Evolutionary conservation across 1,284 basidiomycete species (phyloP), one percentile per base, ranked within the genome.

Genomic region (Acaromyces ingoldii): DNA sequence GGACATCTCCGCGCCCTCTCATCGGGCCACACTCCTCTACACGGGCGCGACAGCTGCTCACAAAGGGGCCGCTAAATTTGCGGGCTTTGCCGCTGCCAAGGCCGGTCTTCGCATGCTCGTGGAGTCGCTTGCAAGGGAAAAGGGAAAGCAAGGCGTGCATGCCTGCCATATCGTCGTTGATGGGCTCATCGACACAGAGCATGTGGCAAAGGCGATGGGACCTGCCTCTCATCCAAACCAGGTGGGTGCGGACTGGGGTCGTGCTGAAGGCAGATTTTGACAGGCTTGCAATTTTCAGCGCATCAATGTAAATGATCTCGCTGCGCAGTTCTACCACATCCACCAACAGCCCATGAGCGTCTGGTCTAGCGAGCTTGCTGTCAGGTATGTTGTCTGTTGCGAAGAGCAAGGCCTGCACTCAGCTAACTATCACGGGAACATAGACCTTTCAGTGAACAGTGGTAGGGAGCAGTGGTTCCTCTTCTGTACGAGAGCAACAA

Each of bases 1-100:
- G n/a, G 22, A 30, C 10, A 17, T 29, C 19, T 4, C 15, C 4
- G 6, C 22, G 17, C 4, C 44, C 25, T 4, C 4, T 17, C 24
- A 26, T 10, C 24, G 30, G 4, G 44, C 6, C 19, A 30, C 29
- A 13, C 29, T 47, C 17, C 29, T 47, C 22, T 47, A 29, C 30
- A 47, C 24, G 10, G 44, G 44, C n/a, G 44, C 44, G 4, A 29
- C 44, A 6, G 22, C 44, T 39, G 26, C 44, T 4, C 29, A 6
- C 4, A 26, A 30, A 26, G 44, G 44, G 6, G 6, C 24, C 22
- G 29, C 4, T 6, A 33, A 7, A 11, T 47, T 47, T 30, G 26
- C 44, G 6, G 44, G 44, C 36, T 47, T 47, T 17, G 29, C 44
- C n/a, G 44, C 44, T 11, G 44, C 44, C 17, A 47, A 47, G 25